These are phyloP conservation scores for Begonia peltatifolia DNA, from an alignment of 306 rosid genomes.

Conservation along the genomic window DNA sequence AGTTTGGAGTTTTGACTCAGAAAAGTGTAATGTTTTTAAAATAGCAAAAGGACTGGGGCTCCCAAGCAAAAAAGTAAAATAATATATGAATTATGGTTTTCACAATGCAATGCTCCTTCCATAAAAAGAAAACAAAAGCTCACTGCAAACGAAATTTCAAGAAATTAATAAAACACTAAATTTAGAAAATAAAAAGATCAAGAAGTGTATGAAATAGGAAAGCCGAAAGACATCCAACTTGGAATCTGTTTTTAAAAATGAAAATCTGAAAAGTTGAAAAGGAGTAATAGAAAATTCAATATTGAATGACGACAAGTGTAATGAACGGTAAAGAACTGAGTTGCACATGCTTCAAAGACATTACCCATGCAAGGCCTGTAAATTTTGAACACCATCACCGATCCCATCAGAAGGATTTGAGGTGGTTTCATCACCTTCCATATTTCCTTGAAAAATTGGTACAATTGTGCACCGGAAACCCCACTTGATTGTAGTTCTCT, in stretches of 20 bases:
- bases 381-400: constrained; percentile 3
- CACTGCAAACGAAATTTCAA: too few species aligned
- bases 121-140: too few species aligned
- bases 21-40: too few species aligned
- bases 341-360: constrained; percentile 1
- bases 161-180: background rate
- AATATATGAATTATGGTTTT: too few species aligned
- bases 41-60: too few species aligned
- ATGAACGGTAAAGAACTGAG: background rate
- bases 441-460: constrained; percentile 5
- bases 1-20: too few species aligned
- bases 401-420: constrained; percentile 5
- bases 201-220: background rate
- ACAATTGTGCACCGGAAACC: constrained; percentile 7
- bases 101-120: too few species aligned
- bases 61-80: too few species aligned
- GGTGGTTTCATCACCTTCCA: constrained; percentile 12
- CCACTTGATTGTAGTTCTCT: constrained; percentile 7
- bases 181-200: background rate
- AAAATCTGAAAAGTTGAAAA: too few species aligned
- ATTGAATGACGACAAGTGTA: too few species aligned
- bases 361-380: constrained; percentile 12
- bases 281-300: too few species aligned
- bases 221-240: background rate
- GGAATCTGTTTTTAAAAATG: too few species aligned